Evolutionary conservation across 2,329 filamentous ascomycete species (phyloP).

Genomic region (Colletotrichum endophyticum): DNA sequence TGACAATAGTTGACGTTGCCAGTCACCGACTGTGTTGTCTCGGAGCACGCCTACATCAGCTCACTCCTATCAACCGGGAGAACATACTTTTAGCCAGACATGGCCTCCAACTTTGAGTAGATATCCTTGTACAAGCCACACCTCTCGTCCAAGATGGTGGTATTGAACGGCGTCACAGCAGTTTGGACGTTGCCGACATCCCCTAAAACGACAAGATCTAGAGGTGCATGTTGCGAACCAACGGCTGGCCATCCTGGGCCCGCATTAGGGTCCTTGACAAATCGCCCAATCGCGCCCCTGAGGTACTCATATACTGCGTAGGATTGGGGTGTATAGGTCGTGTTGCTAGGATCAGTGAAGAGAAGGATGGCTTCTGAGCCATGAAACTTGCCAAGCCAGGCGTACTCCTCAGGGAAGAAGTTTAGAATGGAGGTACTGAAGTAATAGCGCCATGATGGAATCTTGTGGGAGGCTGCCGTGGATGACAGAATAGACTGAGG

Average conservation of each 20-base stretch:
- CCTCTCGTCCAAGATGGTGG: constrained; percentile 20
- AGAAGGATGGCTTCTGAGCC: constrained; percentile 27
- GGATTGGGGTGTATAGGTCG: constrained; percentile 22
- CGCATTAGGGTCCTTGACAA: constrained; percentile 25
- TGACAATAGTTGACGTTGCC: neutral
- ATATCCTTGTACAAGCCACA: constrained; percentile 24
- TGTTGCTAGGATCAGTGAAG: constrained; percentile 23
- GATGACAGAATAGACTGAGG: constrained; percentile 27
- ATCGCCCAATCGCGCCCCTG: constrained; percentile 25
- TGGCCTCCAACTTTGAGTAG: constrained; percentile 20
- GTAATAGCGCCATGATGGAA: constrained; percentile 29
- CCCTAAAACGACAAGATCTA: constrained; percentile 26
- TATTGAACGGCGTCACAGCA: constrained; percentile 22
- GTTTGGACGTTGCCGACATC: constrained; percentile 8
- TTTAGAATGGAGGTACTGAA: constrained; percentile 28
- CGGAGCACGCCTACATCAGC: neutral
- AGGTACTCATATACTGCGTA: constrained; percentile 27
- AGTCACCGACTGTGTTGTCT: neutral
- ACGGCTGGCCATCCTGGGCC: constrained; percentile 30
- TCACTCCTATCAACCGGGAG: neutral
- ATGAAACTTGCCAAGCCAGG: constrained; percentile 31
- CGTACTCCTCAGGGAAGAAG: constrained; percentile 22
- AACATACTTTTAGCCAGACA: neutral
- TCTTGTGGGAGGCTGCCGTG: constrained; percentile 20
- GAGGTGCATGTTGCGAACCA: constrained; percentile 23